Evolutionary conservation across 176 grass and related monocot species (phyloP).

Genomic region (Guadua angustifolia): DNA sequence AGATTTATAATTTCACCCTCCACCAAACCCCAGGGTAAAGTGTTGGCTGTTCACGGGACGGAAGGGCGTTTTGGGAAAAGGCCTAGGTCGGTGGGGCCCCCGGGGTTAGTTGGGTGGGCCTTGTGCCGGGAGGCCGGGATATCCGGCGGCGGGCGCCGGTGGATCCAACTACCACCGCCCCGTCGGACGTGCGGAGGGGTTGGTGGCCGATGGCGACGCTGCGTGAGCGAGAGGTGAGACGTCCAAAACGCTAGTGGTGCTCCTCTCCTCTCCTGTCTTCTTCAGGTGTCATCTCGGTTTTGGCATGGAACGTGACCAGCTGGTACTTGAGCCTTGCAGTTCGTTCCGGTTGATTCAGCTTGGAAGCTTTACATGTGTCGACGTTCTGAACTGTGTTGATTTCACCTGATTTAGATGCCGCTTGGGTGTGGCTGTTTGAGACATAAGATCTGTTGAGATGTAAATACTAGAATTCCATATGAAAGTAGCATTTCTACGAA

Average conservation of each 20-base stretch:
- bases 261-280: too few species aligned
- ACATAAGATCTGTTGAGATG: too few species aligned
- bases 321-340: neutral
- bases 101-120: slow-evolving; percentile 15
- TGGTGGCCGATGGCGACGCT: slow-evolving; percentile 51
- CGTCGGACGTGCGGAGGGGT: slow-evolving; percentile 38
- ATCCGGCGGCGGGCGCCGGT: slow-evolving; percentile 15
- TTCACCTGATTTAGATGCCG: neutral
- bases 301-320: neutral
- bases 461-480: too few species aligned
- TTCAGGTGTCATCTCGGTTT: neutral
- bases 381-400: neutral
- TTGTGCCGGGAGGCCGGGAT: neutral
- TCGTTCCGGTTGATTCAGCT: neutral
- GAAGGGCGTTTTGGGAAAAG: slow-evolving; percentile 29
- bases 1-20: neutral
- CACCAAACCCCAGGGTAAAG: neutral
- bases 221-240: neutral
- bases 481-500: too few species aligned
- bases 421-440: too few species aligned
- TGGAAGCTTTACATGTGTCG: neutral
- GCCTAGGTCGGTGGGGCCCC: neutral
- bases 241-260: neutral
- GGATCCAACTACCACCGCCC: slow-evolving; percentile 44
- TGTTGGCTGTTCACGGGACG: neutral